Percentiles rank a stretch among this genome's conserved stretches.
Conservation (phyloP, 306 rosid genomes). For the Fragaria iinumae region DNA sequence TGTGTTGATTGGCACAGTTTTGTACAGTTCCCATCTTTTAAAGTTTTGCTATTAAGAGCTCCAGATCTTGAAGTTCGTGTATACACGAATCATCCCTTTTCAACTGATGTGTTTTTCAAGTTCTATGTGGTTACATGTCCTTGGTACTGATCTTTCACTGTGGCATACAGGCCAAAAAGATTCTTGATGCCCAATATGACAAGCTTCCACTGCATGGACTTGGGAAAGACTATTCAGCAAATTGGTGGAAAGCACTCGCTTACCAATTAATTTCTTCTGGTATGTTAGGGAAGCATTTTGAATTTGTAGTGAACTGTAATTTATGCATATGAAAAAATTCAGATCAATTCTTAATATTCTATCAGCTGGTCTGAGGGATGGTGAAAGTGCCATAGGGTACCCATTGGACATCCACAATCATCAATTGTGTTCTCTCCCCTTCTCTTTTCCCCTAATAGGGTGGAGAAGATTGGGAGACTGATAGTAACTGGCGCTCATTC, state of each 20-base stretch:
- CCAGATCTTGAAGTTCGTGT: not conserved
- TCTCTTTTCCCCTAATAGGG: not conserved
- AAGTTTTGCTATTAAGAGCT: not conserved
- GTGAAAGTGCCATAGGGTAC: not conserved
- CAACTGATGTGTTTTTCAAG: conserved; percentile 21
- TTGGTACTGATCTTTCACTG: conserved; percentile 30
- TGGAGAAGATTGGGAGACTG: not conserved
- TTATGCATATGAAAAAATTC: not conserved
- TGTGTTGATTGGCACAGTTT: not conserved
- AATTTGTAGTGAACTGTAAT: conserved; percentile 12
- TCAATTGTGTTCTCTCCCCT: not conserved
- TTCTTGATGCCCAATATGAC: conserved; percentile 63
- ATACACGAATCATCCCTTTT: conserved; percentile 6
- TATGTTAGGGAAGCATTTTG: conserved; percentile 32
- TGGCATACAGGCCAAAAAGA: conserved; percentile 61
- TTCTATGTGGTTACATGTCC: conserved; percentile 7
- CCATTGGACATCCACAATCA: not conserved
- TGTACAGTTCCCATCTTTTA: not conserved
- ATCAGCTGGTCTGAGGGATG: not conserved
- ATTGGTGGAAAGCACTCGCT: conserved; percentile 95
- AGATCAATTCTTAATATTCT: not conserved
- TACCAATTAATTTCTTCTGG: conserved; percentile 64
- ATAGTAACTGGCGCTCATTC: not conserved
- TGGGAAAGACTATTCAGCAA: conserved; percentile 68
- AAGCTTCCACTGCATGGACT: conserved; percentile 92